Evolutionary conservation across 1,284 basidiomycete species (phyloP).

Genomic region (Ustilago shanxiensis): DNA sequence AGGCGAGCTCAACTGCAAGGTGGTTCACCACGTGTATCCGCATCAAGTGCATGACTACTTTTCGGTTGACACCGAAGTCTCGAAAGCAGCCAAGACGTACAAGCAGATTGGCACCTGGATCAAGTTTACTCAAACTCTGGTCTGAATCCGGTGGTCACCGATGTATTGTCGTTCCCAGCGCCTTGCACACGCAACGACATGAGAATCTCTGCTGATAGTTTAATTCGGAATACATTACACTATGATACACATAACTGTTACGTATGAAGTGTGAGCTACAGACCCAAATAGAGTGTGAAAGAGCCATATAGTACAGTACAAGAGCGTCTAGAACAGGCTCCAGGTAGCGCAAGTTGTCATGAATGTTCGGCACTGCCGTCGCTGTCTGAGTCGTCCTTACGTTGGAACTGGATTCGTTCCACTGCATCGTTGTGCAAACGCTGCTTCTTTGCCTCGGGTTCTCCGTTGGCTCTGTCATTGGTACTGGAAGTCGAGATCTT

Average conservation of each 20-base stretch:
- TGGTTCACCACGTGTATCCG: slow-evolving; percentile 32
- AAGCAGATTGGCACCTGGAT: slow-evolving; percentile 55
- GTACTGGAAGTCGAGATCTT: slow-evolving; percentile 1
- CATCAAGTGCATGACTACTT: slow-evolving; percentile 56
- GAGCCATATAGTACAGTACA: too few species aligned
- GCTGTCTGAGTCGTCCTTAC: slow-evolving; percentile 21
- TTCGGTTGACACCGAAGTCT: slow-evolving; percentile 50
- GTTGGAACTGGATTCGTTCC: slow-evolving; percentile 34
- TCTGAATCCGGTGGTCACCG: slow-evolving; percentile 6
- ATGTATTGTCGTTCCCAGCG: not conserved
- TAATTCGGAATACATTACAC: not conserved
- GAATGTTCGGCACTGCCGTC: slow-evolving; percentile 1
- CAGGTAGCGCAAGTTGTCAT: not conserved
- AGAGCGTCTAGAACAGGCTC: not conserved
- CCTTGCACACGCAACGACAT: not conserved
- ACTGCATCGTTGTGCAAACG: slow-evolving; percentile 35
- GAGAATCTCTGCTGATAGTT: not conserved
- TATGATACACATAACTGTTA: not conserved
- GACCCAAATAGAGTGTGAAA: not conserved
- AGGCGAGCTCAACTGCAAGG: slow-evolving; percentile 44
- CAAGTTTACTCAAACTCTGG: slow-evolving; percentile 41
- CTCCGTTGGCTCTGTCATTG: slow-evolving; percentile 1
- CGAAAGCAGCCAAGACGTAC: slow-evolving; percentile 43
- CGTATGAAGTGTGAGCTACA: not conserved
- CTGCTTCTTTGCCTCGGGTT: slow-evolving; percentile 35